Evolutionary conservation across 2,329 filamentous ascomycete species (phyloP).

Genomic region (Cordyceps fumosorosea): DNA sequence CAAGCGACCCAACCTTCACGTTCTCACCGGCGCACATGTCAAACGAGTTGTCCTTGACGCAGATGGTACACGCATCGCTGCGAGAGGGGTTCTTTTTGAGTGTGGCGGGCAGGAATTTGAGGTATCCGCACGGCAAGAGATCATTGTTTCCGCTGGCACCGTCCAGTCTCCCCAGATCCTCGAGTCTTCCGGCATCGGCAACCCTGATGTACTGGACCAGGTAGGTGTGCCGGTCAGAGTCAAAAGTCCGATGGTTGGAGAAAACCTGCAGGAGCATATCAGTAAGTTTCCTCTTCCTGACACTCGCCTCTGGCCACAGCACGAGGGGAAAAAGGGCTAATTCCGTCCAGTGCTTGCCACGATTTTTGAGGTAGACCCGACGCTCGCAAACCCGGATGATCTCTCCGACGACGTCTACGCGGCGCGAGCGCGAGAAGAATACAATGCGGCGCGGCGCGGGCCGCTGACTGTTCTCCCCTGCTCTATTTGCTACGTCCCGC

Average conservation of each 20-base stretch:
- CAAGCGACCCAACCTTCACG: conserved; percentile 35
- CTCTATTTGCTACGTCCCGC: conserved; percentile 36
- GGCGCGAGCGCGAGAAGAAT: conserved; percentile 29
- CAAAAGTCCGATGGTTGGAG: conserved; percentile 38
- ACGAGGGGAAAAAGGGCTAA: not conserved
- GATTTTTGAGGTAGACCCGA: conserved; percentile 39
- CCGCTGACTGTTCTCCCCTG: conserved; percentile 33
- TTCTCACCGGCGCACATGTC: conserved; percentile 26
- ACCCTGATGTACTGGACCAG: not conserved
- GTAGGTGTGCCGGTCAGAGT: not conserved
- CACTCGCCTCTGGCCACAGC: not conserved
- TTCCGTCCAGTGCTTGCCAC: conserved; percentile 31
- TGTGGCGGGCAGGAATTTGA: conserved; percentile 30
- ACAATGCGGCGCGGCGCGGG: conserved; percentile 24
- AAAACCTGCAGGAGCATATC: conserved; percentile 48
- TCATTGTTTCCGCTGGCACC: conserved; percentile 53
- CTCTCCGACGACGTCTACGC: conserved; percentile 25
- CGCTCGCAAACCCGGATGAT: conserved; percentile 34
- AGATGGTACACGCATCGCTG: conserved; percentile 15
- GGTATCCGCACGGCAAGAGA: conserved; percentile 40
- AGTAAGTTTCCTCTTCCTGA: not conserved
- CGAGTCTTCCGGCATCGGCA: conserved; percentile 41
- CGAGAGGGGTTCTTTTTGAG: conserved; percentile 28
- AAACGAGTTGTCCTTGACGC: conserved; percentile 22
- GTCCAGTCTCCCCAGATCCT: conserved; percentile 51